phyloP scores from a whole-genome alignment of 1,284 basidiomycete genomes.

The Rhodotorula sp. region DNA sequence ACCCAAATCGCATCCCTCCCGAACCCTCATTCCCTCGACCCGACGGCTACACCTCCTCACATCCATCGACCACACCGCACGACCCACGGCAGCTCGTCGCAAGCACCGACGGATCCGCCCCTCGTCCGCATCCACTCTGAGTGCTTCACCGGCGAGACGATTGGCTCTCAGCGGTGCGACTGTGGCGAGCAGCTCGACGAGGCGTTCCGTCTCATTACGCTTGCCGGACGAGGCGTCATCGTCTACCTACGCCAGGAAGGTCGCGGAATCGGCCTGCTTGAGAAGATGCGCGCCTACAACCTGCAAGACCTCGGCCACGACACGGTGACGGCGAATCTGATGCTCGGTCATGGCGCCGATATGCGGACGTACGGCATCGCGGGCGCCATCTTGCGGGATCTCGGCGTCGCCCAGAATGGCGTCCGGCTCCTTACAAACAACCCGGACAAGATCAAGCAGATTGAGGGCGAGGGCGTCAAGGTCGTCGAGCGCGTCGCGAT shows the following conservation, averaged over 20 bases:
- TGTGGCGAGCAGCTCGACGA: slow-evolving; percentile 98
- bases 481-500: slow-evolving; percentile 86
- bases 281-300: slow-evolving; percentile 97
- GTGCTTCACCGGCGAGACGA: slow-evolving; percentile 97
- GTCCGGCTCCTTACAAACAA: slow-evolving; percentile 93
- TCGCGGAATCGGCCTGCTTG: slow-evolving; percentile 92
- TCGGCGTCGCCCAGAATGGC: slow-evolving; percentile 65
- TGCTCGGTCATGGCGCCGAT: slow-evolving; percentile 93
- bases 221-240: slow-evolving; percentile 83
- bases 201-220: slow-evolving; percentile 83
- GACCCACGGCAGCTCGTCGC: not conserved
- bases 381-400: slow-evolving; percentile 80
- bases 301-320: slow-evolving; percentile 97
- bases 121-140: slow-evolving; percentile 96
- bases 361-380: slow-evolving; percentile 92
- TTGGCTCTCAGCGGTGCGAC: slow-evolving; percentile 97
- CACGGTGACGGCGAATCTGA: slow-evolving; percentile 93
- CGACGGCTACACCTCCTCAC: not conserved
- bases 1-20: slow-evolving; percentile 60
- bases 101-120: slow-evolving; percentile 55
- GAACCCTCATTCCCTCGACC: slow-evolving; percentile 17
- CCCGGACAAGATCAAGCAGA: slow-evolving; percentile 89
- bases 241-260: slow-evolving; percentile 98
- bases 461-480: slow-evolving; percentile 76
- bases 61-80: not conserved